Base-by-base conservation (phyloP, 352 stramenopile genomes). In the Pythium utonaiense region DNA sequence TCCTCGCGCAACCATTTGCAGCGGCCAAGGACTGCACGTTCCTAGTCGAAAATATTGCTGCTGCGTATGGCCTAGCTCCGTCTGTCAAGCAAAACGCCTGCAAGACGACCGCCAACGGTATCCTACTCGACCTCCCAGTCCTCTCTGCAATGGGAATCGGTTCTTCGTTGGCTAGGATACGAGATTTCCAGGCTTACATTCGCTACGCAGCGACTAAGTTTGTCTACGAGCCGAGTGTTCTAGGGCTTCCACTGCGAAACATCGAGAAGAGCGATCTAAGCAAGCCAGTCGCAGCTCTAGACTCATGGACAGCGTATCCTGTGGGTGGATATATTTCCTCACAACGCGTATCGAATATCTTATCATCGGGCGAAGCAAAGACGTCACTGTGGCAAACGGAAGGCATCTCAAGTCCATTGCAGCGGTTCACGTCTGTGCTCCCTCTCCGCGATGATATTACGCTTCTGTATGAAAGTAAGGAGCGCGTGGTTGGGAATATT, bases 191-290 rank as follows among this genome's bases (percentile, higher is more conserved):
- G 36, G 61, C 66, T 3, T 87, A 83, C 47, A 31, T 89, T 25
- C 68, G 64, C 9, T 82, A 89, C 42, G 58, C 57, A 2, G 79
- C 75, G 17, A 82, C 79, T 6, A 84, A 82, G 52, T 86, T 84
- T 24, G 64, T 66, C 1, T 89, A 77, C 33, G 79, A 89, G 50
- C 69, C 74, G 12, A 58, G 21, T 1, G 53, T 86, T 1, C 42
- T 89, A 0, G 56, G 62, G 8, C 45, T 77, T 30, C 12, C 63
- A 7, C 12, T 50, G 7, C 55, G 7, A 0, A 41, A 13, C 27
- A 62, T 54, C 7, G 42, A 58, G 9, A 45, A 34, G 30, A 12
- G n/a, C 44, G n/a, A 55, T 10, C 16, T 61, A n/a, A 30, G 17
- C 5, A 25, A 60, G 44, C 13, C 19, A 28, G 5, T 71, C 1